Percentiles rank a stretch among this genome's conserved stretches.
These are phyloP conservation scores for Vitis hybrid DNA, from an alignment of 177 flowering plant genomes.

Conservation along the genomic window DNA sequence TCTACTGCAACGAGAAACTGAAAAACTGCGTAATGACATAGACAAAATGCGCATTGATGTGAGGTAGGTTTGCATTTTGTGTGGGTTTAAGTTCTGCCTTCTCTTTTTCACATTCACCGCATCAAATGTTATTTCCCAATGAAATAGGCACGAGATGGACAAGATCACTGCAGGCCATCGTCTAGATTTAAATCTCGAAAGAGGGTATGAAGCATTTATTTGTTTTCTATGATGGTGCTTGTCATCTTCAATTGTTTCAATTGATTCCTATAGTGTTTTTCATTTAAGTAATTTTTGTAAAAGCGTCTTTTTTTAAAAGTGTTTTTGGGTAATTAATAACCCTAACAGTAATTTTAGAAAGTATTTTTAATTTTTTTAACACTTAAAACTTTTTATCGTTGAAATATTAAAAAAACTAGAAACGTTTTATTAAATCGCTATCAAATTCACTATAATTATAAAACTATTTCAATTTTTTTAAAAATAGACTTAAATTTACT, in stretches of 20 bases:
- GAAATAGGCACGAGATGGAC: conserved; percentile 62
- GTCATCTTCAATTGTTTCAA: neutral
- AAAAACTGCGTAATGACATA: conserved; percentile 55
- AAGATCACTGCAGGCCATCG: conserved; percentile 72
- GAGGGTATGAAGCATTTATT: too few relatives aligned
- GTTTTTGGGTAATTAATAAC: too few relatives aligned
- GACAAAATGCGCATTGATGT: conserved; percentile 67
- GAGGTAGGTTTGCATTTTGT: conserved; percentile 30
- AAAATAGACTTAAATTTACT: too few relatives aligned
- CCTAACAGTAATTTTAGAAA: too few relatives aligned
- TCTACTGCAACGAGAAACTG: conserved; percentile 53
- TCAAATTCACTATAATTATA: too few relatives aligned
- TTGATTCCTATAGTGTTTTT: neutral
- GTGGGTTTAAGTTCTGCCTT: neutral
- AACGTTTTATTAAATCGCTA: too few relatives aligned
- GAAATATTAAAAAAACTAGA: too few relatives aligned
- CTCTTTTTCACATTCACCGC: neutral
- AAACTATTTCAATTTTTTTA: too few relatives aligned
- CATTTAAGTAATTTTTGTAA: too few relatives aligned
- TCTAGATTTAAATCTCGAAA: conserved; percentile 67
- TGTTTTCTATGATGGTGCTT: neutral
- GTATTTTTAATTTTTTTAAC: too few relatives aligned
- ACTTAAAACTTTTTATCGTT: too few relatives aligned
- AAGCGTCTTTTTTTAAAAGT: too few relatives aligned
- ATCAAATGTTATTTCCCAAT: neutral